These are phyloP conservation scores for Fusarium sp. DNA, from an alignment of 2,329 filamentous ascomycete genomes.

Conservation along the genomic window DNA sequence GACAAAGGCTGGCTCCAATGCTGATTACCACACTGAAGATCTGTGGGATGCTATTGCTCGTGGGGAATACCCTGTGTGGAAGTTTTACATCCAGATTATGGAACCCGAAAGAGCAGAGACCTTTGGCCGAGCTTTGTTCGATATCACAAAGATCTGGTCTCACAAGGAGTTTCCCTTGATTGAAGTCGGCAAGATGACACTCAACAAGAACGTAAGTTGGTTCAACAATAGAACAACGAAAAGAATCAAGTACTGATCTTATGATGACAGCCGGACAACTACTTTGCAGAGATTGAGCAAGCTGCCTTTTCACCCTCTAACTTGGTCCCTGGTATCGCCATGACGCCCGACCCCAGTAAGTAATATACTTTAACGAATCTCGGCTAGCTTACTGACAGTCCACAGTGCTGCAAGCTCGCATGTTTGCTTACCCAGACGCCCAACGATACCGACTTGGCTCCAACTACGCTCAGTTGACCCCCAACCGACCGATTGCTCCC, in stretches of 20 bases:
- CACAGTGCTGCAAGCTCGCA: conserved; percentile 16
- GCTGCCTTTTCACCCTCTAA: conserved; percentile 15
- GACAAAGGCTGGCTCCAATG: conserved; percentile 19
- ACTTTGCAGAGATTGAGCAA: conserved; percentile 21
- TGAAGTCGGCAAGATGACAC: conserved; percentile 62
- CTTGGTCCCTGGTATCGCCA: conserved; percentile 6
- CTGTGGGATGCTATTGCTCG: conserved; percentile 57
- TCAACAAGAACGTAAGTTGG: conserved; percentile 55
- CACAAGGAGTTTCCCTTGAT: conserved; percentile 62
- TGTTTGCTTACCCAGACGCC: conserved; percentile 21
- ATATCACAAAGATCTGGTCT: conserved; percentile 68
- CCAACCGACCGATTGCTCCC: background rate
- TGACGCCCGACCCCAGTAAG: conserved; percentile 3
- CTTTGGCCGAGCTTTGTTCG: conserved; percentile 65
- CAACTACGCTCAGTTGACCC: conserved; percentile 9
- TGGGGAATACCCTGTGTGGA: conserved; percentile 63
- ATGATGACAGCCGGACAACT: background rate
- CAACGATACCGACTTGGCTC: conserved; percentile 15
- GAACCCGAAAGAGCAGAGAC: conserved; percentile 62
- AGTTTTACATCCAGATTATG: conserved; percentile 67
- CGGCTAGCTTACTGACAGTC: background rate
- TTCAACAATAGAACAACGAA: fast-evolving
- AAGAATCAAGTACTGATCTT: background rate
- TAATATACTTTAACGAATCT: fast-evolving
- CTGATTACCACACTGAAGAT: conserved; percentile 34